phyloP scores from a whole-genome alignment of 768 basidiomycete species.

The Amanita pseudoporphyria region DNA sequence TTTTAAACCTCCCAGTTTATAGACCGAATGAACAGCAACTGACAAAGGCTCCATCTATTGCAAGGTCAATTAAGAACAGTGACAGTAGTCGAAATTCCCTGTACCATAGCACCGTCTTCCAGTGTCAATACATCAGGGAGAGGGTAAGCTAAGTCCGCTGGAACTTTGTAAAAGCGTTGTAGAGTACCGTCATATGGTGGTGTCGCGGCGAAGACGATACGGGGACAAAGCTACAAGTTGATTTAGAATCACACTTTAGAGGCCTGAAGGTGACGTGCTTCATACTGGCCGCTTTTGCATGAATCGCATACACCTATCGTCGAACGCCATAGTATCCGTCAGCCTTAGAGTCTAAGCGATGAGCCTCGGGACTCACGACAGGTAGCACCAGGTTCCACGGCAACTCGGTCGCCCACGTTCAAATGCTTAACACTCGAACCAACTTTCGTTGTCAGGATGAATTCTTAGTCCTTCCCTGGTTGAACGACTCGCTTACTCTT shows the following conservation, averaged over 20 bases:
- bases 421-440: conserved; percentile 69
- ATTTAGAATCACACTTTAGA: background rate
- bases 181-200: conserved; percentile 92
- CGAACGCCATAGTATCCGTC: conserved; percentile 2
- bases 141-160: conserved; percentile 74
- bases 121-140: conserved; percentile 79
- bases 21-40: conserved; percentile 84
- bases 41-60: conserved; percentile 87
- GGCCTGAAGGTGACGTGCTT: conserved; percentile 46
- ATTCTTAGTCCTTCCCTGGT: background rate
- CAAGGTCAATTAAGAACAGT: background rate
- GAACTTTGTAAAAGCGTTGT: conserved; percentile 76
- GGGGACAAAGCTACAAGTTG: conserved; percentile 61
- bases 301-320: conserved; percentile 51
- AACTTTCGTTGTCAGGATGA: conserved; percentile 29
- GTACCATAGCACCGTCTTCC: conserved; percentile 92
- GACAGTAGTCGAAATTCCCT: conserved; percentile 8
- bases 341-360: background rate
- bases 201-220: conserved; percentile 86
- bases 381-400: conserved; percentile 84
- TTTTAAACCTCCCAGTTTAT: conserved; percentile 62
- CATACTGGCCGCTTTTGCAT: conserved; percentile 79
- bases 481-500: conserved; percentile 35
- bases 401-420: conserved; percentile 79
- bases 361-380: conserved; percentile 40